phyloP scores from a whole-genome alignment of 148 eudicot species.

The Rhododendron williamsianum region DNA sequence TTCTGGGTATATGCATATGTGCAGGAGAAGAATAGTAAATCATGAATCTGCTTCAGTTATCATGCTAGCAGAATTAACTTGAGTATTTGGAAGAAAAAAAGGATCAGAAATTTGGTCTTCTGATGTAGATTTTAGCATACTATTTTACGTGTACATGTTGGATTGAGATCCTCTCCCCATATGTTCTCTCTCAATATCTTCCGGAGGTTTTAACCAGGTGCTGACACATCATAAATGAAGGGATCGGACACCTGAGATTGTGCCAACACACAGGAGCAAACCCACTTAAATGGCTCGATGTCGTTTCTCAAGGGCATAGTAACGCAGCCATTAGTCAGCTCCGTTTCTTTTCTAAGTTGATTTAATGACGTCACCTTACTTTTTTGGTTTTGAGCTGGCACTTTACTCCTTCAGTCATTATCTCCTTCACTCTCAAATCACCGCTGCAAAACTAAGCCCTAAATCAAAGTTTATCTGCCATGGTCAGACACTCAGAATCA shows the following conservation, averaged over 20 bases:
- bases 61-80: background rate
- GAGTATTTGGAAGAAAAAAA: background rate
- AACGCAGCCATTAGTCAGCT: no score
- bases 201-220: background rate
- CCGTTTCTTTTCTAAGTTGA: no score
- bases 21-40: background rate
- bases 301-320: no score
- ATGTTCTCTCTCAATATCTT: background rate
- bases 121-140: background rate
- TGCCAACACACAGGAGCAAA: background rate
- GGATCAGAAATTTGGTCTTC: background rate
- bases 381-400: no score
- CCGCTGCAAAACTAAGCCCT: no score
- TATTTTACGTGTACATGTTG: background rate
- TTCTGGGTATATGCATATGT: background rate
- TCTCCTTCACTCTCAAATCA: no score
- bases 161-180: background rate
- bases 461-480: no score
- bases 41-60: background rate
- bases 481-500: no score
- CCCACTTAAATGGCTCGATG: background rate
- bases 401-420: no score
- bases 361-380: no score
- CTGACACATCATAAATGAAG: background rate
- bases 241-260: background rate